Percentiles rank a stretch among this genome's conserved stretches.
These are phyloP conservation scores for Thraustochytrium sp. DNA, from an alignment of 352 stramenopile genomes.

Conservation along the genomic window DNA sequence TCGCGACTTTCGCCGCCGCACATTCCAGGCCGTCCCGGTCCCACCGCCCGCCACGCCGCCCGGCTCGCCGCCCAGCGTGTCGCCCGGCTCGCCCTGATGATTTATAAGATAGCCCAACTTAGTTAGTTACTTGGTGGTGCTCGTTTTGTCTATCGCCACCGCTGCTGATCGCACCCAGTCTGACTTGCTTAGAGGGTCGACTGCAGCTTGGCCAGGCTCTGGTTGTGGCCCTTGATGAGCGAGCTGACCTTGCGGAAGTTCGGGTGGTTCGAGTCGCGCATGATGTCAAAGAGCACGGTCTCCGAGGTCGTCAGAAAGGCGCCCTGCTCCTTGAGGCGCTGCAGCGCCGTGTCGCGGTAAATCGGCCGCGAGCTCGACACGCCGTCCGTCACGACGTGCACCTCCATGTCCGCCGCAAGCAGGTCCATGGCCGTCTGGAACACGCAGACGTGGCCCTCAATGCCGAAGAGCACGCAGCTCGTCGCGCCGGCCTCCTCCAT, in stretches of 20 bases:
- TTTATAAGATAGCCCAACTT: not conserved
- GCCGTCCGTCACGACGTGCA: constrained; percentile 91
- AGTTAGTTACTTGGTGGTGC: not conserved
- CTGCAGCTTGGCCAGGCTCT: constrained; percentile 10
- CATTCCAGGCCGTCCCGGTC: not conserved
- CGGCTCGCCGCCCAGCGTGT: not conserved
- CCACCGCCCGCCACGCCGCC: not conserved
- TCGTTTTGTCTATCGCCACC: not conserved
- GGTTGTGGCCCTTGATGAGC: constrained; percentile 88
- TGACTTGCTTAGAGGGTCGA: not conserved
- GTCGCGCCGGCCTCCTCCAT: not conserved
- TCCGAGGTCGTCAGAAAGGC: constrained; percentile 92
- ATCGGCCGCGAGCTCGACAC: constrained; percentile 78
- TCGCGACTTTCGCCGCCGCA: not conserved
- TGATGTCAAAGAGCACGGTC: constrained; percentile 88
- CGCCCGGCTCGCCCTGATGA: not conserved
- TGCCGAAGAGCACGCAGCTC: constrained; percentile 86
- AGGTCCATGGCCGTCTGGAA: constrained; percentile 94
- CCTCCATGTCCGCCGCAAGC: constrained; percentile 84
- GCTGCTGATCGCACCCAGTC: not conserved
- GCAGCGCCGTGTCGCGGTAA: constrained; percentile 83
- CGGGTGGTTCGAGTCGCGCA: constrained; percentile 76
- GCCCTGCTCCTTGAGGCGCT: constrained; percentile 83
- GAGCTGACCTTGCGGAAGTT: constrained; percentile 86
- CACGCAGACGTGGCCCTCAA: constrained; percentile 89